Evolutionary conservation across 2,329 filamentous ascomycete species (phyloP).

Genomic region (Clonostachys solani): DNA sequence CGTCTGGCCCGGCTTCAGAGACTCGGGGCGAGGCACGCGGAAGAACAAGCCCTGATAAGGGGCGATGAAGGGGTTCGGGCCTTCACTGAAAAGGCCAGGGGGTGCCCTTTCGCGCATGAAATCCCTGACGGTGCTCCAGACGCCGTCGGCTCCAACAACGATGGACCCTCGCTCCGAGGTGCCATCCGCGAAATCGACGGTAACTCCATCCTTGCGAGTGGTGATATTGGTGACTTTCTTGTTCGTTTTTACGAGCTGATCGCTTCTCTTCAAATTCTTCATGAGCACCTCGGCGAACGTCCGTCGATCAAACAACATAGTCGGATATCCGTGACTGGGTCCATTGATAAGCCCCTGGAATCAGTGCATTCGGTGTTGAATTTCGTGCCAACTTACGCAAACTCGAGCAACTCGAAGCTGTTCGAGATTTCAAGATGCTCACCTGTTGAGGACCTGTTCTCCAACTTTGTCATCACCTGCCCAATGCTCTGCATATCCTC

Average conservation of each 20-base stretch:
- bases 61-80: neutral
- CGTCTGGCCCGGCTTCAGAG: neutral
- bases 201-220: neutral
- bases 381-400: neutral
- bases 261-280: neutral
- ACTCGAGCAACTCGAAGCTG: neutral
- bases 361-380: neutral
- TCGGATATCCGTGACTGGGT: neutral
- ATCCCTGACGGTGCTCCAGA: slow-evolving; percentile 1
- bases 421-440: neutral
- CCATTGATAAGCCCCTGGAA: neutral
- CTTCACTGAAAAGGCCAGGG: neutral
- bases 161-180: neutral
- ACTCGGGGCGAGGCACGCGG: neutral
- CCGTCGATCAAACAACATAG: neutral
- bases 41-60: neutral
- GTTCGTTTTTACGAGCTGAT: neutral
- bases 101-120: neutral
- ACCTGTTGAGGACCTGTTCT: neutral
- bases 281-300: neutral
- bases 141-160: neutral
- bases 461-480: neutral
- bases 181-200: neutral
- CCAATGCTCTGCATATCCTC: neutral
- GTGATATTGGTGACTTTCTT: neutral